Conservation (phyloP, 371 early-diverging fungal genomes). For the Mortierella sp. region DNA sequence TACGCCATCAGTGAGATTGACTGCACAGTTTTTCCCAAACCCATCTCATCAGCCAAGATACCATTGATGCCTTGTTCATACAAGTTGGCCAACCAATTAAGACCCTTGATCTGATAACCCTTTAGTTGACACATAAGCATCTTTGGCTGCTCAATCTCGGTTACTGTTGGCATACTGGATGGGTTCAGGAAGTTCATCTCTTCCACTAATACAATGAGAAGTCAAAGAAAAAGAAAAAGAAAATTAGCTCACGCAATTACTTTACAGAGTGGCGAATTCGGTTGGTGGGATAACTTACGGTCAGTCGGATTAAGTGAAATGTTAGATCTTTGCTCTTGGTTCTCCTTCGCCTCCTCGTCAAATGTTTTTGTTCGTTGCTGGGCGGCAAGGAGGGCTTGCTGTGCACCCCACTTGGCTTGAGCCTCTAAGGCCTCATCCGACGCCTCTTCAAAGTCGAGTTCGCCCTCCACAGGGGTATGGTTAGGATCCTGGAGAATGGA, state of each 20-base stretch:
- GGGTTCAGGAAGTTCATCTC: constrained; percentile 90
- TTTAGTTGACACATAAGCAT: constrained; percentile 93
- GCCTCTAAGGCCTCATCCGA: constrained; percentile 75
- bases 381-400: constrained; percentile 84
- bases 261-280: neutral
- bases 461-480: constrained; percentile 58
- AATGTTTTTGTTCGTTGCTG: constrained; percentile 78
- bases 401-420: constrained; percentile 82
- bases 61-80: constrained; percentile 98
- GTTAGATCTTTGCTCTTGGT: constrained; percentile 61
- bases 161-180: constrained; percentile 77
- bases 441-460: constrained; percentile 85
- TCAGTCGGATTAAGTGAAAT: constrained; percentile 67
- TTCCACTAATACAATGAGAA: constrained; percentile 62
- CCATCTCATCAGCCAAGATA: constrained; percentile 94
- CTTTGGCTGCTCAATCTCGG: constrained; percentile 85
- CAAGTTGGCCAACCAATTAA: constrained; percentile 98
- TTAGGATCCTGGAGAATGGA: constrained; percentile 39
- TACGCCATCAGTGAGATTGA: constrained; percentile 95
- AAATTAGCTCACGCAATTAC: neutral
- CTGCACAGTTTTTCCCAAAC: constrained; percentile 89
- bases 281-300: constrained; percentile 49
- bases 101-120: constrained; percentile 97
- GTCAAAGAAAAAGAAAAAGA: neutral
- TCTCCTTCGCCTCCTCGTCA: constrained; percentile 72